These are phyloP conservation scores for Annulohypoxylon nitens DNA, from an alignment of 495 filamentous ascomycete genomes.

Conservation along the genomic window DNA sequence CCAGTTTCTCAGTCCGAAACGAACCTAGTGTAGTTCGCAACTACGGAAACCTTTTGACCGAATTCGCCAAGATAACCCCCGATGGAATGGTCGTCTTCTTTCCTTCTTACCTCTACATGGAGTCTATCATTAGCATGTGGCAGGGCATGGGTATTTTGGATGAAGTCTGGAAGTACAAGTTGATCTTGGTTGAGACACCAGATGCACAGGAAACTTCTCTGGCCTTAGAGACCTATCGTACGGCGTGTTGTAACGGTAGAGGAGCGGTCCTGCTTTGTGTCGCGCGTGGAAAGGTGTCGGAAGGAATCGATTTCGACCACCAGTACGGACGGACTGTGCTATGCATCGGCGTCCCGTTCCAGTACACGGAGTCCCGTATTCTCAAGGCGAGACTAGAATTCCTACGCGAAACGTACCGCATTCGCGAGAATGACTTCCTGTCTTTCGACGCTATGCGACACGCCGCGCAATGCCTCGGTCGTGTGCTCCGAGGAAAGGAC, in stretches of 20 bases:
- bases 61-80: constrained; percentile 93
- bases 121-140: constrained; percentile 98
- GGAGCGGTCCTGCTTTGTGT: constrained; percentile 94
- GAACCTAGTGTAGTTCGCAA: constrained; percentile 95
- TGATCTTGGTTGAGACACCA: constrained; percentile 97
- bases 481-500: constrained; percentile 95
- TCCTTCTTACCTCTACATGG: constrained; percentile 99
- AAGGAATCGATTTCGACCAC: constrained; percentile 99
- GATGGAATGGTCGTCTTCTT: constrained; percentile 99
- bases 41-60: constrained; percentile 91
- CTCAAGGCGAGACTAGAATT: constrained; percentile 97
- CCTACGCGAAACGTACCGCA: constrained; percentile 94
- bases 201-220: constrained; percentile 97
- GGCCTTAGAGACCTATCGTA: constrained; percentile 95
- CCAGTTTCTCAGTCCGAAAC: constrained; percentile 92
- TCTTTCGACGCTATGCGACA: constrained; percentile 99
- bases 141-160: constrained; percentile 97
- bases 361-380: constrained; percentile 98
- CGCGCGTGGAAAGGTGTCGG: constrained; percentile 95
- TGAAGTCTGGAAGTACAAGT: constrained; percentile 98
- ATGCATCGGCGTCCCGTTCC: constrained; percentile 97
- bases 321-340: constrained; percentile 97
- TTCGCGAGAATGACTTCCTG: constrained; percentile 96
- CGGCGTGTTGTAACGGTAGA: constrained; percentile 95
- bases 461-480: constrained; percentile 95